Percentiles rank a stretch among this genome's conserved stretches.
Conservation (phyloP, 2,329 filamentous ascomycete species). For the Westerdykella ornata region DNA sequence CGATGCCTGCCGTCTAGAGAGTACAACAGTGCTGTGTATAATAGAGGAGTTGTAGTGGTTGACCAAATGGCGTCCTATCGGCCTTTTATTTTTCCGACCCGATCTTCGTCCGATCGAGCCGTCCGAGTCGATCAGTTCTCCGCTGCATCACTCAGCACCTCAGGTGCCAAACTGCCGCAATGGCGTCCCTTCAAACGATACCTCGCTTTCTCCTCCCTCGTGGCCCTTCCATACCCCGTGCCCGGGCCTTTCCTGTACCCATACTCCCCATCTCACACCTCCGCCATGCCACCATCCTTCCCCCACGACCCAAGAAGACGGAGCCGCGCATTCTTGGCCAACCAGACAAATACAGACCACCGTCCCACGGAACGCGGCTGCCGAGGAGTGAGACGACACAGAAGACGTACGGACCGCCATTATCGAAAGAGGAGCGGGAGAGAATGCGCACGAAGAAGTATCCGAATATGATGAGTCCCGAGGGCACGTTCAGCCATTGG, state of each 20-base stretch:
- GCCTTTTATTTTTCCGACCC: too few species aligned
- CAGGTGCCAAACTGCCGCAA: constrained; percentile 9
- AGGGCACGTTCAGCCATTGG: constrained; percentile 75
- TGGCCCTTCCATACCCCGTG: constrained; percentile 16
- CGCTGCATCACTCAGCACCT: background rate
- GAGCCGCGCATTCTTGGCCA: constrained; percentile 66
- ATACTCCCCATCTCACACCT: constrained; percentile 12
- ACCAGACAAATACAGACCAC: constrained; percentile 82
- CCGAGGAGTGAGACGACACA: constrained; percentile 50
- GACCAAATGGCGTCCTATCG: too few species aligned
- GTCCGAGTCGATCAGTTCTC: background rate
- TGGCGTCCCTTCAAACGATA: constrained; percentile 31
- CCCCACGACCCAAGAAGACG: constrained; percentile 17
- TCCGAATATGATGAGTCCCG: constrained; percentile 80
- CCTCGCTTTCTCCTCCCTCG: constrained; percentile 32
- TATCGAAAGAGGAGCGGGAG: constrained; percentile 59
- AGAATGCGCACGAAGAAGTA: constrained; percentile 67
- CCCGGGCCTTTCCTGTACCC: constrained; percentile 7
- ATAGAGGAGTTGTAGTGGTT: too few species aligned
- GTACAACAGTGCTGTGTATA: too few species aligned
- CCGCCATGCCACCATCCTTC: constrained; percentile 29
- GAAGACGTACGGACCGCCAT: constrained; percentile 66
- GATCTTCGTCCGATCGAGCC: too few species aligned
- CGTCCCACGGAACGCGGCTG: constrained; percentile 73
- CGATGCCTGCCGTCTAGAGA: too few species aligned